phyloP scores from a whole-genome alignment of 495 filamentous ascomycete genomes.

The Astrothelium macrocarpum region DNA sequence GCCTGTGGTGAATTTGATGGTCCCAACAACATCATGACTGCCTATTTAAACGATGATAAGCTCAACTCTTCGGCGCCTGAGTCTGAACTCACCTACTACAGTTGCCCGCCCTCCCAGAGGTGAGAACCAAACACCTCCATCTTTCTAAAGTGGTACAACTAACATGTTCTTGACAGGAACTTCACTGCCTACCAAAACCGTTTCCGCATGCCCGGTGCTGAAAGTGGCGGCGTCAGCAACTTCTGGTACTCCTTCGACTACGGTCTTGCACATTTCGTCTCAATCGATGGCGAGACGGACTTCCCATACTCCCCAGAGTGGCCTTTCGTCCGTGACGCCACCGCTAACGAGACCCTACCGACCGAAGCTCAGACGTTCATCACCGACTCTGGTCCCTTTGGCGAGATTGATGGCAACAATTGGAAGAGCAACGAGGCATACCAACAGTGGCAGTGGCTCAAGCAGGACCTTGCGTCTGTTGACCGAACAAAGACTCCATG shows the following conservation, averaged over 20 bases:
- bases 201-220: conserved; percentile 17
- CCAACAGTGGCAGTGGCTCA: conserved; percentile 21
- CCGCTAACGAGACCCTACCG: conserved; percentile 34
- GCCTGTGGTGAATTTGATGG: conserved; percentile 41
- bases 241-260: conserved; percentile 21
- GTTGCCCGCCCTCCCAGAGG: conserved; percentile 32
- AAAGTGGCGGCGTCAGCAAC: conserved; percentile 12
- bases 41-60: conserved; percentile 35
- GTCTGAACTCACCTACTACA: conserved; percentile 38
- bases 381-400: conserved; percentile 45
- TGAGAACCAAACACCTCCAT: neutral
- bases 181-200: conserved; percentile 18
- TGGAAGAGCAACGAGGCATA: conserved; percentile 33
- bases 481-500: conserved; percentile 30
- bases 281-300: conserved; percentile 19
- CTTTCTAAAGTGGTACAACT: neutral
- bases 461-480: conserved; percentile 14
- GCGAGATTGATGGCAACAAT: conserved; percentile 30
- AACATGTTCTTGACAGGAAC: conserved; percentile 33
- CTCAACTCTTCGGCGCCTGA: conserved; percentile 25
- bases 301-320: conserved; percentile 32
- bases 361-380: conserved; percentile 36
- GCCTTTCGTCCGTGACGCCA: conserved; percentile 35
- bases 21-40: conserved; percentile 37
- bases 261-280: conserved; percentile 17